Evolutionary conservation across 345 rosid genomes (phyloP).

Genomic region (Eucalyptus rudis): DNA sequence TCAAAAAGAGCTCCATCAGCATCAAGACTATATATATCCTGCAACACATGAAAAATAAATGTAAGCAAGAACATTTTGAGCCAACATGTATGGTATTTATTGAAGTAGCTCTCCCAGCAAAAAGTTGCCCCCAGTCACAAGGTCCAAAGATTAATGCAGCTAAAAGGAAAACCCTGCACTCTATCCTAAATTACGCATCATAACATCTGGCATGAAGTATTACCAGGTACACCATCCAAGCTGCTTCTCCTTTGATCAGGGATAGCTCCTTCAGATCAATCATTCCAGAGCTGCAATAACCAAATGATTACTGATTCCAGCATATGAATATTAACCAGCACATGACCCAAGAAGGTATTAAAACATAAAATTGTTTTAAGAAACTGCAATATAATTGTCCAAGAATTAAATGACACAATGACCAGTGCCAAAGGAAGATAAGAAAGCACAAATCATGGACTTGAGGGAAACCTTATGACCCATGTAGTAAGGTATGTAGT

Average conservation of each 20-base stretch:
- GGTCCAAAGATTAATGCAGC: too few relatives aligned
- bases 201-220: not conserved
- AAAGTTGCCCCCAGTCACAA: too few relatives aligned
- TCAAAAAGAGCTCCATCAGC: too few relatives aligned
- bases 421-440: not conserved
- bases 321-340: not conserved
- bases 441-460: not conserved
- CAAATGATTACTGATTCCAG: not conserved
- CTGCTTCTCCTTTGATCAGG: conserved; percentile 78
- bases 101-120: too few relatives aligned
- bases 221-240: conserved; percentile 95
- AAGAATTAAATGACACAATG: not conserved
- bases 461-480: too few relatives aligned
- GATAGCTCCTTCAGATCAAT: conserved; percentile 25
- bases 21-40: too few relatives aligned
- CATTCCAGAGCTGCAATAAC: conserved; percentile 20
- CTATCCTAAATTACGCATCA: not conserved
- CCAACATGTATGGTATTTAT: too few relatives aligned
- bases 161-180: not conserved
- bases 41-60: too few relatives aligned
- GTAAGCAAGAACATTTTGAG: too few relatives aligned
- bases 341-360: not conserved
- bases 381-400: not conserved
- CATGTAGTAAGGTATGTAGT: too few relatives aligned
- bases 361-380: not conserved